Conservation (phyloP, 371 early-diverging fungal species). For the Catenaria anguillulae region DNA sequence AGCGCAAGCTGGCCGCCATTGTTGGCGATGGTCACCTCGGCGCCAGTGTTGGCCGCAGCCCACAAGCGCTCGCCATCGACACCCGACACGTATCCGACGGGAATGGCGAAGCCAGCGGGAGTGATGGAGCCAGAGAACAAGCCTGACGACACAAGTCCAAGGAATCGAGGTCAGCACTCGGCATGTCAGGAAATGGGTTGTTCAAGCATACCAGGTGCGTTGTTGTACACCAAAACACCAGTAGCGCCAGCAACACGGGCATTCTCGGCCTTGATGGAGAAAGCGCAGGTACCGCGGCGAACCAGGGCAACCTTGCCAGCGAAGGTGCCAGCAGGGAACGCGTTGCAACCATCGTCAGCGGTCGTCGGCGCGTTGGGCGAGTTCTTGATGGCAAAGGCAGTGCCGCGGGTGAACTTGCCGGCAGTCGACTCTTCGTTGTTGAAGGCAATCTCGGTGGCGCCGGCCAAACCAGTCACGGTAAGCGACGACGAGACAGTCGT, state of each 20-base stretch:
- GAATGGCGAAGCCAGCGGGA: not conserved
- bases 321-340: slow-evolving; percentile 14
- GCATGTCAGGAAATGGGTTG: too few species aligned
- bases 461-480: not conserved
- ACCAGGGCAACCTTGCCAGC: slow-evolving; percentile 37
- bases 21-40: not conserved
- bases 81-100: not conserved
- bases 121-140: not conserved
- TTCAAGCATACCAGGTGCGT: slow-evolving; percentile 13
- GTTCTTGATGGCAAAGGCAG: not conserved
- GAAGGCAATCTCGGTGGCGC: not conserved
- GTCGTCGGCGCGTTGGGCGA: slow-evolving; percentile 3
- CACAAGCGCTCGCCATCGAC: not conserved
- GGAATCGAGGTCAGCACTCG: too few species aligned
- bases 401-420: not conserved
- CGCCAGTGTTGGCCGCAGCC: not conserved
- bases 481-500: not conserved
- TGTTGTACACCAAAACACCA: slow-evolving; percentile 39
- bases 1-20: not conserved
- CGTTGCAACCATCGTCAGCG: not conserved
- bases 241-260: slow-evolving; percentile 46
- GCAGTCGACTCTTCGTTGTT: not conserved
- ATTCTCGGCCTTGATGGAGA: slow-evolving; percentile 21
- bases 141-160: too few species aligned
- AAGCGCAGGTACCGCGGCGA: slow-evolving; percentile 39